These are phyloP conservation scores for Penicillium palitans DNA, from an alignment of 2,329 filamentous ascomycete species.

Conservation along the genomic window DNA sequence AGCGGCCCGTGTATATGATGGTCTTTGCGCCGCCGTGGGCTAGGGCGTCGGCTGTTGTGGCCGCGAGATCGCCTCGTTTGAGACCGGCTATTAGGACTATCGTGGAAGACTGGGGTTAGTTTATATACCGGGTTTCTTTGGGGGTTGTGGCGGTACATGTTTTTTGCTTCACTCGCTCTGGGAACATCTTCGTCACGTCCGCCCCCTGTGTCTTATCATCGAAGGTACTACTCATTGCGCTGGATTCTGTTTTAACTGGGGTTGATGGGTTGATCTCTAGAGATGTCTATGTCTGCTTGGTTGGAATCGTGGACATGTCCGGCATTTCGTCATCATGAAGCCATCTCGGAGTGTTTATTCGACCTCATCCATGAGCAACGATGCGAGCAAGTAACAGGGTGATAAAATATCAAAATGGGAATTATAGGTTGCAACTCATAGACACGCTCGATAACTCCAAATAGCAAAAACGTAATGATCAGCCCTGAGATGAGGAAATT, in stretches of 20 bases:
- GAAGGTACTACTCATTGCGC: slow-evolving; percentile 25
- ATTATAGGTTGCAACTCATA: not conserved
- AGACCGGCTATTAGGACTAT: slow-evolving; percentile 32
- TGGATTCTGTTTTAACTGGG: not conserved
- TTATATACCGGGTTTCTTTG: not conserved
- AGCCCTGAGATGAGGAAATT: not conserved
- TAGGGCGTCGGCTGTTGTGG: slow-evolving; percentile 30
- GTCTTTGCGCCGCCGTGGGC: slow-evolving; percentile 28
- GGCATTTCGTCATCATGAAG: slow-evolving; percentile 24
- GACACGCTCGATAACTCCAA: not conserved
- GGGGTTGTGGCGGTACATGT: slow-evolving; percentile 25
- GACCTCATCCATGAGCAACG: not conserved
- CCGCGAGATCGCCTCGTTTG: slow-evolving; percentile 26
- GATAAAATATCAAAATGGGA: not conserved
- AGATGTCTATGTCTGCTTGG: not conserved
- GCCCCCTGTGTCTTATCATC: slow-evolving; percentile 29
- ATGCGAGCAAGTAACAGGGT: not conserved
- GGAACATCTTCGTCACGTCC: slow-evolving; percentile 33
- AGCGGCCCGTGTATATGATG: slow-evolving; percentile 32
- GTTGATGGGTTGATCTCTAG: not conserved
- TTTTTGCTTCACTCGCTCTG: slow-evolving; percentile 30
- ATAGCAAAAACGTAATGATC: not conserved
- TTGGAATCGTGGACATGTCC: not conserved
- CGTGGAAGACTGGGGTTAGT: not conserved
- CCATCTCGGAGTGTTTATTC: not conserved